A percentile compares a stretch with the other conserved stretches of the same genome.
phyloP scores from a whole-genome alignment of 768 basidiomycete species.

The Myochromella boudieri region DNA sequence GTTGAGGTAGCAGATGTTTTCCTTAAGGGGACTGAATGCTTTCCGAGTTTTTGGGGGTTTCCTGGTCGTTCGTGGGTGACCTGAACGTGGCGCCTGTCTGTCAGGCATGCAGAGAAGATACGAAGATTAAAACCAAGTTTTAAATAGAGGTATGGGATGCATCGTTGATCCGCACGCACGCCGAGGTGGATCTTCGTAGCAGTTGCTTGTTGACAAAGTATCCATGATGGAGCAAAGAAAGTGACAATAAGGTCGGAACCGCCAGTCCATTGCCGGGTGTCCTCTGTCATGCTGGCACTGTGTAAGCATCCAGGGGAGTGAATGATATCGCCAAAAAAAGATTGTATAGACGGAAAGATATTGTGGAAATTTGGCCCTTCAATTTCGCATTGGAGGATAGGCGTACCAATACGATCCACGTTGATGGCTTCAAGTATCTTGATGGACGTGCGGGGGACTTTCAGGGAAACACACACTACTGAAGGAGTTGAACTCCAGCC shows the following conservation, averaged over 20 bases:
- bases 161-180: conserved; percentile 20
- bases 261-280: conserved; percentile 30
- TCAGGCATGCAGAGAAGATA: conserved; percentile 26
- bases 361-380: conserved; percentile 23
- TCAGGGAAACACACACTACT: conserved; percentile 33
- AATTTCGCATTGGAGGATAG: conserved; percentile 36
- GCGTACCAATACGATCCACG: conserved; percentile 28
- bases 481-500: conserved; percentile 32
- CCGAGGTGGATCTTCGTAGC: conserved; percentile 25
- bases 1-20: not conserved
- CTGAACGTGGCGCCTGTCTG: conserved; percentile 27
- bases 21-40: conserved; percentile 3
- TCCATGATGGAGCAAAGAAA: conserved; percentile 32
- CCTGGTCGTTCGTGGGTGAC: conserved; percentile 21
- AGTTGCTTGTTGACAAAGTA: conserved; percentile 24
- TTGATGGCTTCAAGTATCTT: conserved; percentile 22
- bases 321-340: conserved; percentile 29
- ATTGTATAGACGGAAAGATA: conserved; percentile 32
- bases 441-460: conserved; percentile 32
- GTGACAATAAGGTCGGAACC: conserved; percentile 33
- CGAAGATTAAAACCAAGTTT: conserved; percentile 25
- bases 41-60: no score
- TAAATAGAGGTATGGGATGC: conserved; percentile 8
- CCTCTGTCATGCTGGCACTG: conserved; percentile 36
- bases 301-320: no score